Conservation (phyloP, 352 stramenopile species). For the Stramenopiles sp. region DNA sequence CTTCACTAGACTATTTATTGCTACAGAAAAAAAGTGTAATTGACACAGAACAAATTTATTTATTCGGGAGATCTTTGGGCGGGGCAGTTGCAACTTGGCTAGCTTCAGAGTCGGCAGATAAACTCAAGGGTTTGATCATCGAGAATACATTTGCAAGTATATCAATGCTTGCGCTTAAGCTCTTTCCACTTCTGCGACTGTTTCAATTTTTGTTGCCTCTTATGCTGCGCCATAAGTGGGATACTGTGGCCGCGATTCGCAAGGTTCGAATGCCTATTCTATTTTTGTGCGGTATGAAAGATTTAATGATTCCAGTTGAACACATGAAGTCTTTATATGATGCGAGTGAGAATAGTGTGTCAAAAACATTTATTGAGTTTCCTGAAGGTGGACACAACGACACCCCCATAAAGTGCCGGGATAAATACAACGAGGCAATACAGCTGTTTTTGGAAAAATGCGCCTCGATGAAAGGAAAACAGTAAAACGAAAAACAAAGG, state of each 20-base stretch:
- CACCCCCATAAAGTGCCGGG: too few relatives aligned
- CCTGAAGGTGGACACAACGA: constrained; percentile 80
- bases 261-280: constrained; percentile 54
- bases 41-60: constrained; percentile 56
- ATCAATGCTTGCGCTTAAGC: constrained; percentile 65
- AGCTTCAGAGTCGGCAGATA: constrained; percentile 44
- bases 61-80: constrained; percentile 72
- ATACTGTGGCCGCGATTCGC: constrained; percentile 42
- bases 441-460: too few relatives aligned
- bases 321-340: constrained; percentile 57
- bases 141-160: constrained; percentile 87
- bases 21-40: constrained; percentile 44
- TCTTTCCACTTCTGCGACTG: constrained; percentile 72
- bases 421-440: too few relatives aligned
- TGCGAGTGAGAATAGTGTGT: constrained; percentile 37
- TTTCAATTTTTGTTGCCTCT: constrained; percentile 62
- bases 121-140: constrained; percentile 62
- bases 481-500: too few relatives aligned
- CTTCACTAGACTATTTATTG: constrained; percentile 49
- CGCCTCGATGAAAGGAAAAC: too few relatives aligned
- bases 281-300: constrained; percentile 61
- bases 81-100: constrained; percentile 71
- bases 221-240: constrained; percentile 68
- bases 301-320: constrained; percentile 68
- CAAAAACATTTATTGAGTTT: constrained; percentile 31